Conservation (phyloP, 78 protist genomes). For the Planoprotostelium fungivorum region DNA sequence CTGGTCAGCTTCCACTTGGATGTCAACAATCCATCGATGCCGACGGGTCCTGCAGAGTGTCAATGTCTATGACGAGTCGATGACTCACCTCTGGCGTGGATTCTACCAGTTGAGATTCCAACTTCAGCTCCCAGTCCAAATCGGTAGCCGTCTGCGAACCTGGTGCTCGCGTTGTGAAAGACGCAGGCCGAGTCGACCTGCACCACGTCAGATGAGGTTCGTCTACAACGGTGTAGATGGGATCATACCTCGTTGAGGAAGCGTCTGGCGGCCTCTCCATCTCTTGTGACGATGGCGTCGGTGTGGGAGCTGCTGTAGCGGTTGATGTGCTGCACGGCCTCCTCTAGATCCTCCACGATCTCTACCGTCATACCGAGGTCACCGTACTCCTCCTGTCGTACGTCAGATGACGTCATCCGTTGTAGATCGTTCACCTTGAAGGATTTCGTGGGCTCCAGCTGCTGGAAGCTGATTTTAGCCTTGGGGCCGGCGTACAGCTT, state of each 20-base stretch:
- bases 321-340: slow-evolving; percentile 78
- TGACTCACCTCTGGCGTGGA: slow-evolving; percentile 66
- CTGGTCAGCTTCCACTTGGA: slow-evolving; percentile 27
- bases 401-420: not conserved
- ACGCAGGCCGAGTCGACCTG: slow-evolving; percentile 77
- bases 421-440: not conserved
- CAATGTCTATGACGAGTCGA: not conserved
- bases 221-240: not conserved
- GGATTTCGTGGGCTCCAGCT: not conserved
- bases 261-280: slow-evolving; percentile 12
- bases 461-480: not conserved
- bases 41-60: slow-evolving; percentile 36
- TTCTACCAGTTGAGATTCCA: slow-evolving; percentile 40
- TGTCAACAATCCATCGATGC: slow-evolving; percentile 63
- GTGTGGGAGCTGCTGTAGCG: slow-evolving; percentile 75
- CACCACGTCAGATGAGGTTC: slow-evolving; percentile 7
- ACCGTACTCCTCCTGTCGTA: not conserved
- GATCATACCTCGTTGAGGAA: not conserved
- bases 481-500: not conserved
- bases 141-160: slow-evolving; percentile 69
- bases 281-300: slow-evolving; percentile 72
- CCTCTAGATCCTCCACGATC: slow-evolving; percentile 23
- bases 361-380: slow-evolving; percentile 12
- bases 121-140: slow-evolving; percentile 79
- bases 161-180: slow-evolving; percentile 67